Evolutionary conservation across 352 stramenopile genomes (phyloP), one percentile per base, ranked within the genome.

Genomic region (Phytophthora macrochlamydospora): DNA sequence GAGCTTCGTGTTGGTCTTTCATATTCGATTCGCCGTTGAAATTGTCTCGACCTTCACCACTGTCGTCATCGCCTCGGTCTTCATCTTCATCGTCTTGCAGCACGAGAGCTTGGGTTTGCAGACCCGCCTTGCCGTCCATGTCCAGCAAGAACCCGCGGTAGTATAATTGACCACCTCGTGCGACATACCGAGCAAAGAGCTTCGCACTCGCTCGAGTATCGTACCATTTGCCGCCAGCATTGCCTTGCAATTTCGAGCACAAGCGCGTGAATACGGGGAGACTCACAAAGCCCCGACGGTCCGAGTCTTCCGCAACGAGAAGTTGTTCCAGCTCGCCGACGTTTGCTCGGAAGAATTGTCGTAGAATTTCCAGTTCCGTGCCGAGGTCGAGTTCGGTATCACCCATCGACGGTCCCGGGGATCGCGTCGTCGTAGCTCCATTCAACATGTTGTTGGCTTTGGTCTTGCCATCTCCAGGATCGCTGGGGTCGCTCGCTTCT

Each of bases 71-170:
- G 1, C 56, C 59, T 4, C 59, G 57, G 14, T 72, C 65, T 0
- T 71, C 56, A n/a, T 77, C 69, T 18, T 66, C 75, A n/a, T 85
- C 78, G 43, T 90, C 78, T 59, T 89, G 79, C n/a, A 87, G 31
- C 3, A 87, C 71, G n/a, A 93, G 56, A 11, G 59, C 66, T 56
- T 90, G 78, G 0, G 77, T 73, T 60, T 87, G 82, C 0, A 91
- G 59, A 7, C 82, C 81, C 1, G 62, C 67, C 8, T 76, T 75
- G 2, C 72, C 63, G 37, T 93, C 81, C 50, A 88, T 81, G 43
- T 93, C 81, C 24, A 93, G 67, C 11, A 93, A 62, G 49, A 93
- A 81, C 0, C 83, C 85, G 3, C 85, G 82, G 52, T 91, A 93
- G 70, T 89, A 87, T 29, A 91, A 81, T 45, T 87, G 67, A 13